Conservation (phyloP, 176 grass and related monocot species). For the Oryza glaberrima region DNA sequence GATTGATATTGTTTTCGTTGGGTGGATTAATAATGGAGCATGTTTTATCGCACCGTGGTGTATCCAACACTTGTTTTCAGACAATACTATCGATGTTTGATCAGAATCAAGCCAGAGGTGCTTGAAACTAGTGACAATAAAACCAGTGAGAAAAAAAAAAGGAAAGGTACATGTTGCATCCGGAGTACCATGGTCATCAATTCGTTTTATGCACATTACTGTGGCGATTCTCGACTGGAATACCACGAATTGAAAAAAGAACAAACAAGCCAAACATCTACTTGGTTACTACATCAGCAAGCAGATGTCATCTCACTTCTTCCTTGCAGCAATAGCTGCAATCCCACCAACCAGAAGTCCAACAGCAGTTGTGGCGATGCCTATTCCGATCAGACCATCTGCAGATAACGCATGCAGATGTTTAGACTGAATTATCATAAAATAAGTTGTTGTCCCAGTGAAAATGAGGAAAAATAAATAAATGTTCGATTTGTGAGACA, state of each 20-base stretch:
- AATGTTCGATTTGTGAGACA: not conserved
- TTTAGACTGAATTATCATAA: not conserved
- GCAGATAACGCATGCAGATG: not conserved
- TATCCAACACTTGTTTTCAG: not conserved
- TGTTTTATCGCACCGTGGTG: not conserved
- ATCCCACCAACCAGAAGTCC: conserved; percentile 86
- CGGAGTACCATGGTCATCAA: not conserved
- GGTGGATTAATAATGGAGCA: not conserved
- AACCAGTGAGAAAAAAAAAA: not conserved
- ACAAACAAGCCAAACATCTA: not conserved
- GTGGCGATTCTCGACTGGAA: not conserved
- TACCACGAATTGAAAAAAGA: conserved; percentile 16
- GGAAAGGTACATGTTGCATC: not conserved
- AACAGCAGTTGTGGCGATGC: conserved; percentile 74
- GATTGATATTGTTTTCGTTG: not conserved
- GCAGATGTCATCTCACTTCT: conserved; percentile 51
- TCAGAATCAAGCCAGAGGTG: not conserved
- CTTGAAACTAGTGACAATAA: not conserved
- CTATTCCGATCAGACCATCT: conserved; percentile 95
- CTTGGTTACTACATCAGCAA: not conserved
- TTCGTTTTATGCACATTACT: conserved; percentile 37
- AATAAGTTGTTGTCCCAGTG: not conserved
- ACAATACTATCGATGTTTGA: not conserved
- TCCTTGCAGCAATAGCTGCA: conserved; percentile 65
- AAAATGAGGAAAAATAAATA: not conserved